Conservation (phyloP, 2,329 filamentous ascomycete species). For the Fusarium tricinctum region DNA sequence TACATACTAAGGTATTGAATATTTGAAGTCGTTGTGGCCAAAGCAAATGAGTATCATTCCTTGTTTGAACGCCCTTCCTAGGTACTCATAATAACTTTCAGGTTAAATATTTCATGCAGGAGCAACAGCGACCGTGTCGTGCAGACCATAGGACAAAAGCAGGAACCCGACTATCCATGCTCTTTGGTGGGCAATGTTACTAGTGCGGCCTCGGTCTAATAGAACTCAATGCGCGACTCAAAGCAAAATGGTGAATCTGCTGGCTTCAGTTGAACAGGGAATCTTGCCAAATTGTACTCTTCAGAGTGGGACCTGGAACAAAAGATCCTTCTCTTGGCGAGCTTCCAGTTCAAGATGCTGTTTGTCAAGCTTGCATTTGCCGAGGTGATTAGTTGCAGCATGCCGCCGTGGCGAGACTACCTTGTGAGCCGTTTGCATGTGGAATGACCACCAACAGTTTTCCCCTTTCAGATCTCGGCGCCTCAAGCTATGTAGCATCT, state of each 20-base stretch:
- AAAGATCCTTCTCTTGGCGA: conserved; percentile 13
- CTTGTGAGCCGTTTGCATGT: conserved; percentile 14
- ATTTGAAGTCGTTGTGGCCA: neutral
- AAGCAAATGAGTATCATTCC: neutral
- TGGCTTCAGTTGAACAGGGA: conserved; percentile 2
- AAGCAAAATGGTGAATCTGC: neutral
- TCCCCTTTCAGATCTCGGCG: neutral
- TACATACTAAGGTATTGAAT: neutral
- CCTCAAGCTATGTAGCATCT: neutral
- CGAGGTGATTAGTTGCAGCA: conserved; percentile 17
- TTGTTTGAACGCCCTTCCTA: too few relatives aligned
- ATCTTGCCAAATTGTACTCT: conserved; percentile 6
- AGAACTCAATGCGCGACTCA: neutral
- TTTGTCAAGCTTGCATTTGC: conserved; percentile 28
- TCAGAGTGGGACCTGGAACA: conserved; percentile 15
- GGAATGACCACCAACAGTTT: conserved; percentile 2
- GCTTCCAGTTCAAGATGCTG: conserved; percentile 30
- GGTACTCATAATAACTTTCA: too few relatives aligned
- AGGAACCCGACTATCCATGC: neutral
- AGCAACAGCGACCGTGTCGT: neutral
- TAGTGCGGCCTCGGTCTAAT: conserved; percentile 4
- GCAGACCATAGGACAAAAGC: neutral
- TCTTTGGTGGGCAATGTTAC: neutral
- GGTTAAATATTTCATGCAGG: too few relatives aligned
- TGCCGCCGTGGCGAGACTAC: conserved; percentile 1